phyloP scores from a whole-genome alignment of 176 grass and related monocot genomes.

The Typha latifolia region DNA sequence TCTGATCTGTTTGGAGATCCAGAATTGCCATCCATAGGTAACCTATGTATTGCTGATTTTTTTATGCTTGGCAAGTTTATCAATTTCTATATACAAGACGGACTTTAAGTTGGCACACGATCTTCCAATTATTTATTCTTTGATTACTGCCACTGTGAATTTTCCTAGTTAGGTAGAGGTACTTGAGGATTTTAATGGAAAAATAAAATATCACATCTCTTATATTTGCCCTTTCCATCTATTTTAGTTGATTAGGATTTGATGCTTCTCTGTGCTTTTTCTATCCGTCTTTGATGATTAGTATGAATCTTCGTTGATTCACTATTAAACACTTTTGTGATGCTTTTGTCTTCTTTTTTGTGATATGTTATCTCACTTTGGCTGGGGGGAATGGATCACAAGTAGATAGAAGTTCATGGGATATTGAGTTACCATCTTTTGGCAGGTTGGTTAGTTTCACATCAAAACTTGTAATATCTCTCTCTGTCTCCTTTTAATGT shows the following conservation, averaged over 20 bases:
- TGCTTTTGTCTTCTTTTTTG: conserved; percentile 1
- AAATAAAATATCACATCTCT: neutral
- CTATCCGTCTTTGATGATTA: neutral
- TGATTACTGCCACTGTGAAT: neutral
- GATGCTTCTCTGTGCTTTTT: neutral
- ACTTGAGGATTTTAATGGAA: neutral
- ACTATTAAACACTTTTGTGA: neutral
- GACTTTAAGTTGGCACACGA: neutral
- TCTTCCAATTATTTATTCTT: neutral
- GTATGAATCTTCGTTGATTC: neutral
- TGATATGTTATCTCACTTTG: conserved; percentile 22
- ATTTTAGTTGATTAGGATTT: neutral
- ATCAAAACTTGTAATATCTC: neutral
- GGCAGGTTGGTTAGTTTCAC: conserved; percentile 48
- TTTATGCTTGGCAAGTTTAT: neutral
- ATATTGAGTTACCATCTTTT: conserved; percentile 62
- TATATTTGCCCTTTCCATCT: neutral
- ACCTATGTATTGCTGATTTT: neutral
- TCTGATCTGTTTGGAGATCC: conserved; percentile 47
- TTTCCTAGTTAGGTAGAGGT: neutral
- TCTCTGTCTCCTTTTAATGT: neutral
- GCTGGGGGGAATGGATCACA: conserved; percentile 39
- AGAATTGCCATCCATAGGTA: conserved; percentile 35
- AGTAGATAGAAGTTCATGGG: conserved; percentile 52
- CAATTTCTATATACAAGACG: neutral